Base-by-base conservation (phyloP, 345 rosid genomes). In the Triadica sebifera region DNA sequence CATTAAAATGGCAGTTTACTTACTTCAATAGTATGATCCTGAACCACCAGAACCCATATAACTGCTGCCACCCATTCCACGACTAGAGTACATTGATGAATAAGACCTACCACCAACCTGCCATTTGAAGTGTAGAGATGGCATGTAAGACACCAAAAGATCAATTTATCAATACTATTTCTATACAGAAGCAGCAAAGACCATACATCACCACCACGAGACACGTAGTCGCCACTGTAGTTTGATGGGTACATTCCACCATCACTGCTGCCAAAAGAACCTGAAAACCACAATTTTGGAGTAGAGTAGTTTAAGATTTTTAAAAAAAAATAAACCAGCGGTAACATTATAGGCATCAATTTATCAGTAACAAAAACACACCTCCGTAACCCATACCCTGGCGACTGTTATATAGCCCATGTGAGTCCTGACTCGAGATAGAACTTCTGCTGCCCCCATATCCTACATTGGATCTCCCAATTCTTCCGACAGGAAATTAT, bases 31-130 rank as follows among this genome's bases (percentile, higher is more conserved):
- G 81, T 93, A 95, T 70, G 97, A 89, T 37, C 99, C 94, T 60
- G 94, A 90, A 81, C 96, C 91, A 83, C 98, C 81, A 37, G 82
- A 74, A 57, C 91, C 91, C 88, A 90, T 86, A 86, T 93, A 93
- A 78, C 85, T 81, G 84, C 89, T 84, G 73, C 97, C 89, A 20
- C 94, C 90, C 84, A 85, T 79, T 53, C 96, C 87, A 77, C 97
- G 99, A 82, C 92, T 81, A 8, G 98, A 80, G 77, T 95, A 93
- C 75, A 90, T 66, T 20, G 98, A 90, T 50, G 99, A 88, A 80
- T 95, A 95, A 34, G 97, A 89, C 79, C 94, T 86, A 81, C 96
- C 85, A 66, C 94, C 96, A 80, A 83, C 99, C 99, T 95, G 86
- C 73, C 74, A 79, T 17, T 29, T 45, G 16, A 43, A 75, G 29